A percentile compares a stretch with the other conserved stretches of the same genome.
phyloP scores from a whole-genome alignment of 306 rosid species.

The Glycine tomentella region DNA sequence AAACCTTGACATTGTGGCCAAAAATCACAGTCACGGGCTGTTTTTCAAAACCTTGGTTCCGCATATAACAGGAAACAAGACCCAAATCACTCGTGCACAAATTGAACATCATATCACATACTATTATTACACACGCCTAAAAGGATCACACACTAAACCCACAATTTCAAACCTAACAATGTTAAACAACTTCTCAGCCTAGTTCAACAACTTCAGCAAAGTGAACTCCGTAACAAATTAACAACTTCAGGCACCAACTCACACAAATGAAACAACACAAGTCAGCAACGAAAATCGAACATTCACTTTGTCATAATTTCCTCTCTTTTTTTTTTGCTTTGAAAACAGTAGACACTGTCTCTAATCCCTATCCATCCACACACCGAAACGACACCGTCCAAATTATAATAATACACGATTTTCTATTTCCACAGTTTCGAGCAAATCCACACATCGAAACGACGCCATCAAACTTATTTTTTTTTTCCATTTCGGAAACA shows the following conservation, averaged over 20 bases:
- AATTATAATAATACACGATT: not conserved
- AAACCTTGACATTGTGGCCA: not conserved
- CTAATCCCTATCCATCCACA: not conserved
- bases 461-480: too few species aligned
- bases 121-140: slow-evolving; percentile 48
- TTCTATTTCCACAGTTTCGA: not conserved
- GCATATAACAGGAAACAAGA: slow-evolving; percentile 78
- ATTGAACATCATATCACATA: slow-evolving; percentile 58
- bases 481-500: not conserved
- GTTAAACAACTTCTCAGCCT: not conserved
- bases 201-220: not conserved
- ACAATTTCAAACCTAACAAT: not conserved
- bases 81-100: slow-evolving; percentile 86
- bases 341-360: not conserved
- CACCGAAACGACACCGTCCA: not conserved
- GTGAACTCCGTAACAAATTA: not conserved
- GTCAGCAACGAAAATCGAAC: not conserved
- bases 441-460: not conserved
- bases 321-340: not conserved
- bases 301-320: not conserved
- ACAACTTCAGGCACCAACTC: not conserved
- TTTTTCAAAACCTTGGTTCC: slow-evolving; percentile 32
- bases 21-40: not conserved
- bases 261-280: not conserved
- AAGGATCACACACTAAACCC: not conserved